A percentile compares a stretch with the other conserved stretches of the same genome.
phyloP scores from a whole-genome alignment of 2,329 filamentous ascomycete species.

The Alternaria gansuensis region DNA sequence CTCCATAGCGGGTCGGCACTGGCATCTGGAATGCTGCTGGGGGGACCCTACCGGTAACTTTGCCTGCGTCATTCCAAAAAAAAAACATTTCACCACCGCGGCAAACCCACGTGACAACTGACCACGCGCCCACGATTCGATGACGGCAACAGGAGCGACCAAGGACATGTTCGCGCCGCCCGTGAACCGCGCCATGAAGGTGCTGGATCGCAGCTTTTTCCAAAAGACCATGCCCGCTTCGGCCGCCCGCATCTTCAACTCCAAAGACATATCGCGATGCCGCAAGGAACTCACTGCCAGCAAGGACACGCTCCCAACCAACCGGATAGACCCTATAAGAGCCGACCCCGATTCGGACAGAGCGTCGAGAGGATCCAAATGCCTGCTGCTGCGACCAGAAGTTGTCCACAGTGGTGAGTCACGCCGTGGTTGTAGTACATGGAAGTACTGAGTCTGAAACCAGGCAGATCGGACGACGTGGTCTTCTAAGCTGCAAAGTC shows the following conservation, averaged over 20 bases:
- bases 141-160: conserved; percentile 45
- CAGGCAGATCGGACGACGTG: conserved; percentile 75
- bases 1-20: conserved; percentile 4
- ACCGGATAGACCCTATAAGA: conserved; percentile 69
- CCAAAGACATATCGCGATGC: conserved; percentile 76
- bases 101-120: background rate
- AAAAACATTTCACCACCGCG: conserved; percentile 16
- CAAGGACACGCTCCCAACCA: conserved; percentile 71
- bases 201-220: conserved; percentile 86
- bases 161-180: conserved; percentile 76
- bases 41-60: conserved; percentile 8
- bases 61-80: conserved; percentile 22
- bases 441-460: conserved; percentile 49
- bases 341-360: conserved; percentile 67
- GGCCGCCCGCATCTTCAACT: conserved; percentile 79
- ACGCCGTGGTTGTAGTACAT: conserved; percentile 17
- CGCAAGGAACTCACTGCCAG: conserved; percentile 71
- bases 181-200: conserved; percentile 78
- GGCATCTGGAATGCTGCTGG: conserved; percentile 3
- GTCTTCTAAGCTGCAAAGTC: conserved; percentile 73
- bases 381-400: conserved; percentile 58
- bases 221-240: conserved; percentile 76
- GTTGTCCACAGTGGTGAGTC: conserved; percentile 51
- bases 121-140: conserved; percentile 28
- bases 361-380: conserved; percentile 59